These are phyloP conservation scores for Catenaria anguillulae DNA, from an alignment of 371 early-diverging fungal genomes.

Conservation along the genomic window DNA sequence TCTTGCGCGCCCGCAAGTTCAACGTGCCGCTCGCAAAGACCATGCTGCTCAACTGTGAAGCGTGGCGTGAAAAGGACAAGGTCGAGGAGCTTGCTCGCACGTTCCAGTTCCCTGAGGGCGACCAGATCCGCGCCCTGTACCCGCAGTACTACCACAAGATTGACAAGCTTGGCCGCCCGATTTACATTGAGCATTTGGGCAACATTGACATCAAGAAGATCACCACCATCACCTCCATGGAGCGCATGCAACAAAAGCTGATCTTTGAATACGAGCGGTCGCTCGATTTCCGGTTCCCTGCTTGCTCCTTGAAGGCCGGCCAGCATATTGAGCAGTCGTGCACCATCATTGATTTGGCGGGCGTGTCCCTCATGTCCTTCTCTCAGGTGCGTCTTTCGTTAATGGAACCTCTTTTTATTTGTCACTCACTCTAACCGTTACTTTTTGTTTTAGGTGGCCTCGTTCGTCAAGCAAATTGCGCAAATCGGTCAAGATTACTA, in stretches of 20 bases:
- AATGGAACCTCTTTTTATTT: conserved; percentile 20
- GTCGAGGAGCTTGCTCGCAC: conserved; percentile 26
- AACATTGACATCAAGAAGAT: conserved; percentile 38
- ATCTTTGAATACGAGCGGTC: conserved; percentile 51
- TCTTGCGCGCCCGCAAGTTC: conserved; percentile 56
- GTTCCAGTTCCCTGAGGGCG: conserved; percentile 30
- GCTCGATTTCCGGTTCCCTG: conserved; percentile 36
- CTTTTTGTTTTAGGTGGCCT: conserved; percentile 31
- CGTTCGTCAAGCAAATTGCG: conserved; percentile 42
- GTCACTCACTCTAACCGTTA: too few species aligned
- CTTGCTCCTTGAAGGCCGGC: conserved; percentile 35
- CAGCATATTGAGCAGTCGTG: conserved; percentile 46
- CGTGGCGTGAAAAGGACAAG: conserved; percentile 41
- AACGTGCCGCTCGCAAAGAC: conserved; percentile 35
- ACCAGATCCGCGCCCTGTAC: conserved; percentile 32
- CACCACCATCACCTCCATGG: conserved; percentile 37
- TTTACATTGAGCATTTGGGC: conserved; percentile 53
- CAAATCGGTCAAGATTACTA: conserved; percentile 59
- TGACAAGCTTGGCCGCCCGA: conserved; percentile 53
- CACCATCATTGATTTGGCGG: conserved; percentile 56
- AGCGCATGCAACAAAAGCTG: conserved; percentile 45
- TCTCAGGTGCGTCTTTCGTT: conserved; percentile 29
- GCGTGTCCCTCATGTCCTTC: conserved; percentile 29
- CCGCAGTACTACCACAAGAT: conserved; percentile 59
- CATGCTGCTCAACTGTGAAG: conserved; percentile 46